A percentile compares a stretch with the other conserved stretches of the same genome.
These are phyloP conservation scores for Bacidia gigantensis DNA, from an alignment of 495 filamentous ascomycete species.

Conservation along the genomic window DNA sequence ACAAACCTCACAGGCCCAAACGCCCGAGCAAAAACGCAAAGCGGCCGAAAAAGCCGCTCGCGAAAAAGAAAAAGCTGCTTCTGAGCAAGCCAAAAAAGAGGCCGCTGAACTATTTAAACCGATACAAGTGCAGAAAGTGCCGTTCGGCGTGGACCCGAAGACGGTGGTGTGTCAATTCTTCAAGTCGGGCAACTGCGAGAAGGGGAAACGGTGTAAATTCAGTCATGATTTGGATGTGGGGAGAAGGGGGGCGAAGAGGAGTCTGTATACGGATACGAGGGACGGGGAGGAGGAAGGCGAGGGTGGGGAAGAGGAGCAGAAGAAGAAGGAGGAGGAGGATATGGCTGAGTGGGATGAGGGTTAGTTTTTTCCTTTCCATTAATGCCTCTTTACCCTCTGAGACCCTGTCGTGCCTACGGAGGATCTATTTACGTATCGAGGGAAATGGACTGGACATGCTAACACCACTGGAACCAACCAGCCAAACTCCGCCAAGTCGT, in stretches of 20 bases:
- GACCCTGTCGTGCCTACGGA: not conserved
- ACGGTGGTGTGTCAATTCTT: slow-evolving; percentile 92
- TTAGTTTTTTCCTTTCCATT: not conserved
- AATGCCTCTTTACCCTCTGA: not conserved
- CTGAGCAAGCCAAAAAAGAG: slow-evolving; percentile 65
- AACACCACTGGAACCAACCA: not conserved
- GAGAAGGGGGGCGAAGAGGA: slow-evolving; percentile 82
- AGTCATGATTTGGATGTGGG: slow-evolving; percentile 81
- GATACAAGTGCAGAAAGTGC: slow-evolving; percentile 87
- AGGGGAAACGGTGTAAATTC: slow-evolving; percentile 96
- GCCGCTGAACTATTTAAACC: slow-evolving; percentile 83
- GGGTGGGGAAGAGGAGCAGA: slow-evolving; percentile 49
- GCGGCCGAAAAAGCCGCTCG: slow-evolving; percentile 76
- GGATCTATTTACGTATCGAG: not conserved
- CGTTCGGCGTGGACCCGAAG: slow-evolving; percentile 96
- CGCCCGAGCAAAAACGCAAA: slow-evolving; percentile 73
- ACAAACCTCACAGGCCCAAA: slow-evolving; percentile 56
- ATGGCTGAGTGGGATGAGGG: slow-evolving; percentile 90
- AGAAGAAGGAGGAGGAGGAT: slow-evolving; percentile 75
- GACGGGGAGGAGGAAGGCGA: slow-evolving; percentile 52
- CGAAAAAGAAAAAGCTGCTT: slow-evolving; percentile 78
- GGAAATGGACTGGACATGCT: too few relatives aligned
- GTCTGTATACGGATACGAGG: slow-evolving; percentile 78
- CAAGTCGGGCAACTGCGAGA: slow-evolving; percentile 95
- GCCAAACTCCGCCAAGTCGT: slow-evolving; percentile 87